Evolutionary conservation across 192 early-diverging fungal genomes (phyloP).

Genomic region (Phlyctochytrium arcticum): DNA sequence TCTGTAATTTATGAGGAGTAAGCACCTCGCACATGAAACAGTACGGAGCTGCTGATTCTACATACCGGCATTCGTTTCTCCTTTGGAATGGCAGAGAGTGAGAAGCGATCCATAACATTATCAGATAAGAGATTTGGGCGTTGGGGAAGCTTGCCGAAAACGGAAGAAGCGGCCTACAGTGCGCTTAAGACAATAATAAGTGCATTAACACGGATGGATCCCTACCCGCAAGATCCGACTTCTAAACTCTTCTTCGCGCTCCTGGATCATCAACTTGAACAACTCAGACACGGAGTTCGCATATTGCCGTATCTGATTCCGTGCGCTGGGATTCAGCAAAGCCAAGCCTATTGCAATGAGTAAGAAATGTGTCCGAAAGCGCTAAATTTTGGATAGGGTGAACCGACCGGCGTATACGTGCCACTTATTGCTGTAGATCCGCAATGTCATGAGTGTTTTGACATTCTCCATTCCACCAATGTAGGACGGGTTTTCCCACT

Average conservation of each 20-base stretch:
- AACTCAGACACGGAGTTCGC: conserved; percentile 81
- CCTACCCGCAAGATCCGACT: conserved; percentile 52
- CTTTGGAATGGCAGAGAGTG: conserved; percentile 62
- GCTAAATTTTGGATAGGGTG: background rate
- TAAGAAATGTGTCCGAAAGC: too few relatives aligned
- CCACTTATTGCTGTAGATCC: conserved; percentile 96
- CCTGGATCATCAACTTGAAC: conserved; percentile 94
- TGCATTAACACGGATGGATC: background rate
- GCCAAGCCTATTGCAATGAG: conserved; percentile 64
- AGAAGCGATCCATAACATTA: conserved; percentile 78
- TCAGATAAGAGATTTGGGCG: conserved; percentile 74
- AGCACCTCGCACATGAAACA: background rate
- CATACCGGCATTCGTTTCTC: conserved; percentile 39
- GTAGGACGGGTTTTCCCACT: conserved; percentile 85
- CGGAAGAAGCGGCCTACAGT: conserved; percentile 69
- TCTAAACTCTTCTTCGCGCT: conserved; percentile 73
- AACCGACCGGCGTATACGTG: conserved; percentile 85
- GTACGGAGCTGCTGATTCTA: background rate
- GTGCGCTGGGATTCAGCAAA: conserved; percentile 87
- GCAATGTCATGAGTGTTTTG: conserved; percentile 87
- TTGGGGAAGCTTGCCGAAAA: conserved; percentile 71
- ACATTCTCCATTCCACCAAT: conserved; percentile 96
- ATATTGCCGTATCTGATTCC: conserved; percentile 82
- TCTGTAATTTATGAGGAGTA: conserved; percentile 30
- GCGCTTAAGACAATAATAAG: conserved; percentile 6